A percentile compares a stretch with the other conserved stretches of the same genome.
Conservation (phyloP, 257 asterid species). For the Nicotiana sylvestris region DNA sequence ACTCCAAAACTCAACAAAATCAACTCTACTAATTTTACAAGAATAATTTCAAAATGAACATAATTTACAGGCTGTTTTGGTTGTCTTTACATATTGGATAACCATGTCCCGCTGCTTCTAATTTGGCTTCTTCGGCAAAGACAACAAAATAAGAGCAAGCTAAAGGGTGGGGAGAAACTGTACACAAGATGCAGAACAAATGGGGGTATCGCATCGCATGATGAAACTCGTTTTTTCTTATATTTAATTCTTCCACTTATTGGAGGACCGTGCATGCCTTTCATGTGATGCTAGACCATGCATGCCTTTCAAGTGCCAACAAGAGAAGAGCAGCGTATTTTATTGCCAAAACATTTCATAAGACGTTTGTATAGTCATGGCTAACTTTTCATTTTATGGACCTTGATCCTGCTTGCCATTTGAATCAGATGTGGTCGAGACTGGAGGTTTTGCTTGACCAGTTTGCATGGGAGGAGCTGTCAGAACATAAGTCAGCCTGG, state of each 20-base stretch:
- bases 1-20: not conserved
- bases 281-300: not conserved
- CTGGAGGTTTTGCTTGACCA: slow-evolving; percentile 40
- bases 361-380: not conserved
- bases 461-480: slow-evolving; percentile 71
- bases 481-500: slow-evolving; percentile 72
- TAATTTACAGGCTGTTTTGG: not conserved
- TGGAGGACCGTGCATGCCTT: not conserved
- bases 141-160: not conserved
- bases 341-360: not conserved
- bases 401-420: slow-evolving; percentile 38
- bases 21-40: not conserved
- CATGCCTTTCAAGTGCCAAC: not conserved
- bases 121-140: not conserved
- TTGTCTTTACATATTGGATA: not conserved
- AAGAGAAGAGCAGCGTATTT: not conserved
- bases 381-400: not conserved
- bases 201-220: not conserved
- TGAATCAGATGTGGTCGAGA: slow-evolving; percentile 36
- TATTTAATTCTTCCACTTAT: not conserved
- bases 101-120: not conserved
- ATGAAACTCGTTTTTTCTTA: not conserved
- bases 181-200: not conserved
- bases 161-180: not conserved
- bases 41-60: not conserved